Evolutionary conservation across 2,329 filamentous ascomycete species (phyloP).

Genomic region (Thermoascus crustaceus): DNA sequence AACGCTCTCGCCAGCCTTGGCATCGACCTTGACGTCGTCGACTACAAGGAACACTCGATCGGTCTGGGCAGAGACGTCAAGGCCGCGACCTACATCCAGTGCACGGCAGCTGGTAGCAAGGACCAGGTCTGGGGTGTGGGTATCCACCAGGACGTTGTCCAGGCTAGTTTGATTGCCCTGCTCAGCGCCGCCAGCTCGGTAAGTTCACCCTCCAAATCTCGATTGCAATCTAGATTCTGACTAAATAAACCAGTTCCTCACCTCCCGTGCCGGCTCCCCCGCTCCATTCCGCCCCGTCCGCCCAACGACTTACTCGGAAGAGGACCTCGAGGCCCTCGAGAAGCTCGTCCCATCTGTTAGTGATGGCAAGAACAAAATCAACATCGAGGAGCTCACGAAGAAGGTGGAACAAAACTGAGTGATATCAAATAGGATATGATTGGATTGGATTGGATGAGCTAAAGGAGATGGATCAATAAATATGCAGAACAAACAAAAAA

Average conservation of each 20-base stretch:
- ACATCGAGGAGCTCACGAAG: no score
- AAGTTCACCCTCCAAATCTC: no score
- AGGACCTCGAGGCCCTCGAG: slow-evolving; percentile 38
- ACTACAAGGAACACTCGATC: slow-evolving; percentile 96
- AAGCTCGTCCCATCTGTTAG: no score
- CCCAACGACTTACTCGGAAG: slow-evolving; percentile 42
- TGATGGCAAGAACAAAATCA: no score
- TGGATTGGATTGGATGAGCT: no score
- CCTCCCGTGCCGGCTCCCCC: slow-evolving; percentile 61
- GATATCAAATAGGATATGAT: no score
- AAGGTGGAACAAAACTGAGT: no score
- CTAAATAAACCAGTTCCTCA: slow-evolving; percentile 62
- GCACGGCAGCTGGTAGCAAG: slow-evolving; percentile 58
- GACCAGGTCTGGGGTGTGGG: slow-evolving; percentile 78
- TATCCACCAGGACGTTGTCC: slow-evolving; percentile 86
- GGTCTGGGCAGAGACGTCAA: slow-evolving; percentile 73
- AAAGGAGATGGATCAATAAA: no score
- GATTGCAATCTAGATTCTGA: no score
- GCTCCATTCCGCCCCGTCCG: slow-evolving; percentile 53
- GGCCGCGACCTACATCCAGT: slow-evolving; percentile 94
- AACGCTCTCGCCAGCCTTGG: slow-evolving; percentile 70
- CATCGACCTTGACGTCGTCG: slow-evolving; percentile 79
- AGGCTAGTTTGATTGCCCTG: slow-evolving; percentile 78
- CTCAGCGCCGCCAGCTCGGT: slow-evolving; percentile 80
- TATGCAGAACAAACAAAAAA: no score